Evolutionary conservation across 768 basidiomycete species (phyloP), one percentile per base, ranked within the genome.

Genomic region (Epithele typhae): DNA sequence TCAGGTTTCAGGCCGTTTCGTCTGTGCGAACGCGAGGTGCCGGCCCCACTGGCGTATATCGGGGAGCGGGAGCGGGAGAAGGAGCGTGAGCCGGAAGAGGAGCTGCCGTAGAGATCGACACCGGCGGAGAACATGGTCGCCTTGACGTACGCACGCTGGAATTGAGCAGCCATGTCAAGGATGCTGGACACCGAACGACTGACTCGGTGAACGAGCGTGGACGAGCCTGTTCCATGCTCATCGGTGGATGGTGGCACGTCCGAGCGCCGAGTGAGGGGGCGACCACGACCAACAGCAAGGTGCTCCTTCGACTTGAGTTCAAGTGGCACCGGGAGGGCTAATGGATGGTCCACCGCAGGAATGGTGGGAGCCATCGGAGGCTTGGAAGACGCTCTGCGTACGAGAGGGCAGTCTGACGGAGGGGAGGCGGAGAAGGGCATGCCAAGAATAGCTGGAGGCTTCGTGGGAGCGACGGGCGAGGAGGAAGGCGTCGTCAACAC

Each of bases 121-220:
- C 53, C 67, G 45, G 72, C 69, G 23, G 72, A 61, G 60, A 77
- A 77, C 59, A 76, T 63, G 5, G 80, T 72, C 25, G 78, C 75
- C 37, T 68, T 64, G 49, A 82, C 72, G 53, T 82, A 84, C 27
- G 75, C 78, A 17, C 66, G 68, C 60, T 84, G 82, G 55, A 84
- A 67, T 10, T 74, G 74, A 48, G 72, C 73, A 6, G 80, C 82
- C 0, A 76, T 64, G 56, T 73, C 75, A 34, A 82, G 61, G 38
- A 82, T 60, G 38, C 67, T 68, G 17, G 62, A 49, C 12, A 72
- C 67, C 3, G 72, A 71, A 40, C 65, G 64, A 19, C 63, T 52
- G 38, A 72, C 62, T 22, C 61, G 70, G 21, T 52, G 42, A 17
- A 56, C 59, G 22, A 62, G 52, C 38, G 49, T 37, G 44, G 51